These are phyloP conservation scores for Paraurostyla sp. DNA, from an alignment of 73 alveolate genomes.

Conservation along the genomic window DNA sequence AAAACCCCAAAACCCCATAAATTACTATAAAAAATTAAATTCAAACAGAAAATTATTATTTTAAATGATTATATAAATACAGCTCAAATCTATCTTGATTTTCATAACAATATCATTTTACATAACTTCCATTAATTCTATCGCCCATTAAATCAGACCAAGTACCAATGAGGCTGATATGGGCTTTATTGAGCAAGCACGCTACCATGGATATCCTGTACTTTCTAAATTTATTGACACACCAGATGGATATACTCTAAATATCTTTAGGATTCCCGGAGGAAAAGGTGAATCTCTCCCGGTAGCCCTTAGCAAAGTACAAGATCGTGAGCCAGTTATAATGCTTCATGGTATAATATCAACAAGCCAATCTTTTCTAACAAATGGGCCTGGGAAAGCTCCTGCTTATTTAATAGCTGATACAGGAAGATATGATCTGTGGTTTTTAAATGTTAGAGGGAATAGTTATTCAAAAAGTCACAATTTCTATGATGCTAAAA, in stretches of 20 bases:
- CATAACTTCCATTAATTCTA: too few relatives aligned
- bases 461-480: slow-evolving; percentile 44
- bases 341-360: slow-evolving; percentile 92
- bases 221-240: slow-evolving; percentile 62
- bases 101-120: too few relatives aligned
- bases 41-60: background rate
- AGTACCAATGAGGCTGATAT: slow-evolving; percentile 14
- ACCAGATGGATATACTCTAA: slow-evolving; percentile 76
- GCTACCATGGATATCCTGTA: slow-evolving; percentile 74
- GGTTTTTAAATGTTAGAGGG: slow-evolving; percentile 58
- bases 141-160: too few relatives aligned
- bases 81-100: too few relatives aligned
- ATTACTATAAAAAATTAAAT: background rate
- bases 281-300: slow-evolving; percentile 18
- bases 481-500: background rate
- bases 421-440: slow-evolving; percentile 33
- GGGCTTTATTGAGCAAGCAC: slow-evolving; percentile 62
- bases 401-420: slow-evolving; percentile 70
- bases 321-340: slow-evolving; percentile 68
- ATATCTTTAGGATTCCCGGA: slow-evolving; percentile 62
- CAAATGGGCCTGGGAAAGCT: slow-evolving; percentile 77
- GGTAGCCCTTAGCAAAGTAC: background rate
- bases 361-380: slow-evolving; percentile 85
- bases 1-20: too few relatives aligned
- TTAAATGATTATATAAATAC: too few relatives aligned